phyloP scores from a whole-genome alignment of 768 basidiomycete genomes.

The Pleurotus giganteus region DNA sequence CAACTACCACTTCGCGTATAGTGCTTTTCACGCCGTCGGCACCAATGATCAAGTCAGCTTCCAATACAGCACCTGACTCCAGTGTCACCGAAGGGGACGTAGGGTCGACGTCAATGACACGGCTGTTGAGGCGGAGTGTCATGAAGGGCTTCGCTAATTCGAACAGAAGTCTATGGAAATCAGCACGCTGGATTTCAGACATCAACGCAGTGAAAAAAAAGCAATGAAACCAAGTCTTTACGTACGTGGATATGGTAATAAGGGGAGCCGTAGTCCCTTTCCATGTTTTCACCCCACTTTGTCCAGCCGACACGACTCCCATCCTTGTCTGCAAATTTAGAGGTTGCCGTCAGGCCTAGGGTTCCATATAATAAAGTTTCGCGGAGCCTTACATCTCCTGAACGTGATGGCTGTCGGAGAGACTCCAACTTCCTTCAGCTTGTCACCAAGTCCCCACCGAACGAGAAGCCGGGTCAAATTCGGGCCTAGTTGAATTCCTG shows the following conservation, averaged over 20 bases:
- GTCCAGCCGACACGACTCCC: constrained; percentile 26
- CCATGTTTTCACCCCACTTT: constrained; percentile 23
- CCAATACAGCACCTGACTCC: constrained; percentile 39
- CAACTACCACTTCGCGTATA: constrained; percentile 47
- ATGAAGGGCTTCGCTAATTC: constrained; percentile 34
- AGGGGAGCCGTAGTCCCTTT: constrained; percentile 28
- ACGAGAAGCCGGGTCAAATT: constrained; percentile 45
- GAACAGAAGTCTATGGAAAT: constrained; percentile 39
- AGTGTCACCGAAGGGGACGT: constrained; percentile 31
- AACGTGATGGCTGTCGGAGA: constrained; percentile 37
- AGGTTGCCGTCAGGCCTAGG: neutral
- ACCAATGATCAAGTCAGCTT: constrained; percentile 20
- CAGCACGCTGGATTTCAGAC: constrained; percentile 41
- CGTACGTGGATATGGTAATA: constrained; percentile 34
- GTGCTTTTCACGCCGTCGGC: constrained; percentile 14
- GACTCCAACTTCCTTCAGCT: constrained; percentile 35
- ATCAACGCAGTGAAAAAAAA: neutral
- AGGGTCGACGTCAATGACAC: constrained; percentile 29
- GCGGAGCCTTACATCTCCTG: constrained; percentile 34
- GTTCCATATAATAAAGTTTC: neutral
- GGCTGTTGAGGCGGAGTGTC: constrained; percentile 32
- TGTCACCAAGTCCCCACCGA: constrained; percentile 47
- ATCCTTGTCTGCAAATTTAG: constrained; percentile 21
- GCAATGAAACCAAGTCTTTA: constrained; percentile 5
- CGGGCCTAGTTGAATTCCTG: constrained; percentile 46